Percentiles rank a stretch among this genome's conserved stretches.
These are phyloP conservation scores for Spencermartinsiella ligniputridi DNA, from an alignment of 1,139 yeast species.

Conservation along the genomic window DNA sequence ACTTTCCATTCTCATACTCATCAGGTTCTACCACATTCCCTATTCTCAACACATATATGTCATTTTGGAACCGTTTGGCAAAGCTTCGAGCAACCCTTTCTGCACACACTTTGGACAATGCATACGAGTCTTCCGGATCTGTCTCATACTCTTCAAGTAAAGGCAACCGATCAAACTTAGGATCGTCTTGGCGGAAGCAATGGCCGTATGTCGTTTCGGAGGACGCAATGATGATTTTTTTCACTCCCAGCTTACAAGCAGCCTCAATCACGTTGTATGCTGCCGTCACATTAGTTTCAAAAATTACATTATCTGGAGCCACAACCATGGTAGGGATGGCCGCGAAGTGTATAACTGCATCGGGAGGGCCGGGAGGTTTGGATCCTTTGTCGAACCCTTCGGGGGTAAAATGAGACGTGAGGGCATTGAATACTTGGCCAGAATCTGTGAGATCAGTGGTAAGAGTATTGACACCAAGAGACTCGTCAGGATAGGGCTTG, in stretches of 20 bases:
- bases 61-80: slow-evolving; percentile 15
- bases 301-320: slow-evolving; percentile 19
- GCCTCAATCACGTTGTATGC: slow-evolving; percentile 22
- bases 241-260: slow-evolving; percentile 21
- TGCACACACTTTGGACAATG: slow-evolving; percentile 19
- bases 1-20: slow-evolving; percentile 8
- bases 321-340: slow-evolving; percentile 13
- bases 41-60: slow-evolving; percentile 15
- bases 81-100: slow-evolving; percentile 20
- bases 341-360: slow-evolving; percentile 16
- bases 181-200: slow-evolving; percentile 17
- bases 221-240: slow-evolving; percentile 21
- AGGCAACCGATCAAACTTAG: slow-evolving; percentile 18
- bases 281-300: slow-evolving; percentile 15
- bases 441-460: slow-evolving; percentile 14
- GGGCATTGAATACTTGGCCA: slow-evolving; percentile 16
- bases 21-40: slow-evolving; percentile 14
- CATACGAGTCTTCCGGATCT: slow-evolving; percentile 21
- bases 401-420: slow-evolving; percentile 12
- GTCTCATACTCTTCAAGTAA: slow-evolving; percentile 20
- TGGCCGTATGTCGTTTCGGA: slow-evolving; percentile 22
- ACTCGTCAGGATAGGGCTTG: slow-evolving; percentile 14
- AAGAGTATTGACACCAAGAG: slow-evolving; percentile 12
- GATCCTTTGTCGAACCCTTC: slow-evolving; percentile 11
- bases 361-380: slow-evolving; percentile 15